phyloP scores from a whole-genome alignment of 768 basidiomycete genomes.

The Kwoniella dendrophila region DNA sequence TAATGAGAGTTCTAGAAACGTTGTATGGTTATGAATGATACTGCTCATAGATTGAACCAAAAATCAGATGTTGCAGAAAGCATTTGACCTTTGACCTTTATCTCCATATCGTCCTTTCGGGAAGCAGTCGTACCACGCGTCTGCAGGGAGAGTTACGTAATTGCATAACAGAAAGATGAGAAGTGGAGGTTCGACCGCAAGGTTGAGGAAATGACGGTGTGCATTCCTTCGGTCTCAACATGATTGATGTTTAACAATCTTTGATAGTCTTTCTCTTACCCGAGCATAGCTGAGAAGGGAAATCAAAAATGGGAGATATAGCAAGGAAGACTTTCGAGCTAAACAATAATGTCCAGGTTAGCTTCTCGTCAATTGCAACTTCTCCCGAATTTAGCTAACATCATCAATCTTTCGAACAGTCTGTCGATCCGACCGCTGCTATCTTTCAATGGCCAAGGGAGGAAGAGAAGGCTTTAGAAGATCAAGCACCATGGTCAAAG shows the following conservation, averaged over 20 bases:
- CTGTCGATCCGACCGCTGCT: slow-evolving; percentile 48
- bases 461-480: slow-evolving; percentile 60
- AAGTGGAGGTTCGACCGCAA: slow-evolving; percentile 28
- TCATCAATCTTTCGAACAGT: slow-evolving; percentile 16
- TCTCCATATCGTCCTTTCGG: too few species aligned
- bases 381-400: slow-evolving; percentile 1
- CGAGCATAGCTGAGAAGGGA: not conserved
- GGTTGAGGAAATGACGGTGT: not conserved
- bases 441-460: slow-evolving; percentile 56
- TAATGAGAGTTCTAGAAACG: not conserved
- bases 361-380: not conserved
- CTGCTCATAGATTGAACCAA: not conserved
- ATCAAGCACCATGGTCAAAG: slow-evolving; percentile 77
- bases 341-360: slow-evolving; percentile 55
- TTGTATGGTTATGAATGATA: not conserved
- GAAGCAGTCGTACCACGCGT: too few species aligned
- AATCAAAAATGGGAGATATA: slow-evolving; percentile 17
- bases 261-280: too few species aligned
- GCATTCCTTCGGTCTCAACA: not conserved
- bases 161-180: not conserved
- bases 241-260: not conserved
- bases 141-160: not conserved
- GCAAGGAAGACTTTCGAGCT: slow-evolving; percentile 57
- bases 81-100: too few species aligned
- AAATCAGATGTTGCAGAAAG: not conserved